Evolutionary conservation across 2,329 filamentous ascomycete species (phyloP).

Genomic region (Xylariaceae sp.): DNA sequence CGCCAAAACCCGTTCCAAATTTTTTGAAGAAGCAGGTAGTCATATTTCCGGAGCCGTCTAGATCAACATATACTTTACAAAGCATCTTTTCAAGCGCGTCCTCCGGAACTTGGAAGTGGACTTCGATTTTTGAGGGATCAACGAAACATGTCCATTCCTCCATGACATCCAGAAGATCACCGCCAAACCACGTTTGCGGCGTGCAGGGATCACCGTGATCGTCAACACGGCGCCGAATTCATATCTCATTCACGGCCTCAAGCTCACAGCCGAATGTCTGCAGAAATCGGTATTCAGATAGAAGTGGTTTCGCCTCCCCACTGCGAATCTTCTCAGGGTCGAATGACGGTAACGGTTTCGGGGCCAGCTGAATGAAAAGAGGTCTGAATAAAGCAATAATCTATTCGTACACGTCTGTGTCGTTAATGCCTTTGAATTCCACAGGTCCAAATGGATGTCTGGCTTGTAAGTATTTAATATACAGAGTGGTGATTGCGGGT

Average conservation of each 20-base stretch:
- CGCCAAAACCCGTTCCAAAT: conserved; percentile 1
- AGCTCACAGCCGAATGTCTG: conserved; percentile 10
- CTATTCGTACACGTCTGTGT: conserved; percentile 5
- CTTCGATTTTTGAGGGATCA: conserved; percentile 10
- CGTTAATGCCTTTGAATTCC: conserved; percentile 2
- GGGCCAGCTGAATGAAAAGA: conserved; percentile 10
- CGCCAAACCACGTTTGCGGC: conserved; percentile 1
- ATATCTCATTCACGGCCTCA: conserved; percentile 6
- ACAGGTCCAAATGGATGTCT: conserved; percentile 3
- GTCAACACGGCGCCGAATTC: conserved; percentile 7
- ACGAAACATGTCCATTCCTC: conserved; percentile 9
- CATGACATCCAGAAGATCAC: conserved; percentile 7
- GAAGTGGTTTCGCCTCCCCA: conserved; percentile 10
- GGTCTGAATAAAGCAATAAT: conserved; percentile 8
- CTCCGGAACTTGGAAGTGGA: conserved; percentile 6
- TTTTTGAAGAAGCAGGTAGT: conserved; percentile 13
- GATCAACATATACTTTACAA: conserved; percentile 9
- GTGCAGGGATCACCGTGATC: conserved; percentile 1
- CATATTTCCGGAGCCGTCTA: conserved; percentile 8
- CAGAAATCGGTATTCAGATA: conserved; percentile 14
- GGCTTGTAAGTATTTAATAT: conserved; percentile 10
- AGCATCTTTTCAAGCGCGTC: conserved; percentile 4
- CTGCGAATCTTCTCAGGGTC: conserved; percentile 14
- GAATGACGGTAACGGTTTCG: conserved; percentile 10
- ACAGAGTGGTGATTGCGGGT: conserved; percentile 7